phyloP scores from a whole-genome alignment of 2,329 filamentous ascomycete genomes.

The Nothomitra cinnamomea region DNA sequence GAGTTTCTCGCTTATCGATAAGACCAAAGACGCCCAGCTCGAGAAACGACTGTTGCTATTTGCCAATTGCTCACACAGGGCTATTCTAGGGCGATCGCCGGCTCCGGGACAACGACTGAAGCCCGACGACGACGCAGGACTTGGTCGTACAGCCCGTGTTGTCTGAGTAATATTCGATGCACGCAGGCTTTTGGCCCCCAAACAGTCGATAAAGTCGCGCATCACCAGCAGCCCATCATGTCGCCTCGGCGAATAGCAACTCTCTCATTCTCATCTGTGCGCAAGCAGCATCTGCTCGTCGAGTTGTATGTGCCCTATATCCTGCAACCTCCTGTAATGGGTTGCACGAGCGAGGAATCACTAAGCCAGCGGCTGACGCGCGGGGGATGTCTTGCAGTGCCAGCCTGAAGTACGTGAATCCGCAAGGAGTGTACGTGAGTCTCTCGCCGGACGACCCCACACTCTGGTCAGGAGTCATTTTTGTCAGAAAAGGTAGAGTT shows the following conservation, averaged over 20 bases:
- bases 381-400: slow-evolving; percentile 34
- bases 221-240: neutral
- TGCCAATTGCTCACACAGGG: too few species aligned
- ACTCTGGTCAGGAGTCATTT: slow-evolving; percentile 81
- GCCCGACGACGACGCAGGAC: neutral
- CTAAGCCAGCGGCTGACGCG: neutral
- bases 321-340: too few species aligned
- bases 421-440: slow-evolving; percentile 73
- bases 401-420: slow-evolving; percentile 65
- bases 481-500: slow-evolving; percentile 62
- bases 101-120: neutral
- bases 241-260: neutral
- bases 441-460: slow-evolving; percentile 66
- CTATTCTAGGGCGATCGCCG: neutral
- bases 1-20: too few species aligned
- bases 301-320: slow-evolving; percentile 49
- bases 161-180: neutral
- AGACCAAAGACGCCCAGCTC: too few species aligned
- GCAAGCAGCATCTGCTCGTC: slow-evolving; percentile 59
- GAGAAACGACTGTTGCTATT: too few species aligned
- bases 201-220: slow-evolving; percentile 2
- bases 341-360: neutral
- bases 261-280: slow-evolving; percentile 32
- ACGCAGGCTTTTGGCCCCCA: neutral
- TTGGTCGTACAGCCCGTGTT: too few species aligned